Base-by-base conservation (phyloP, 1,284 basidiomycete genomes). In the Tetrapyrgos nigripes region DNA sequence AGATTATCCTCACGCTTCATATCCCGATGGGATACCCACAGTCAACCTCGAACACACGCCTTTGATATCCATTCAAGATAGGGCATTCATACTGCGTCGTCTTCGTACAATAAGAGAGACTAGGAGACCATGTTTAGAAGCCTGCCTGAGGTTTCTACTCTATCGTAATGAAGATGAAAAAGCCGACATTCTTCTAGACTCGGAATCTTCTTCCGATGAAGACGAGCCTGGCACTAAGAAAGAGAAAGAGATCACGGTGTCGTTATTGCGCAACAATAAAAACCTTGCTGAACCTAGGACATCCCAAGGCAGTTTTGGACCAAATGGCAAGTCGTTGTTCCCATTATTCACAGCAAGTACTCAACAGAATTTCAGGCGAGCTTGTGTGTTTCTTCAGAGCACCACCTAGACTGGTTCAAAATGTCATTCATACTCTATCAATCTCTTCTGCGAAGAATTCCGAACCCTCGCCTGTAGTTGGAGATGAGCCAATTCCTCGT, bases 21-120 rank as follows among this genome's bases (percentile, higher is more conserved):
- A 87, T 53, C 85, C 88, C 0, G 78, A 83, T 4, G 89, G 91
- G 17, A 86, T 84, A 0, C 94, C 94, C 0, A 82, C 82, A 2
- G 85, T 96, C 48, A 93, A 95, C 57, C 80, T 97, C 2, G 94
- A 97, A 67, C 85, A 88, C 26, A 94, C 86, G 62, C 89, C 92
- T 1, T 80, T 94, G 3, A 91, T 97, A 51, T 85, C 90, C 1
- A 83, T 89, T 48, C 87, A 87, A 66, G 87, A 85, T 49, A 85
- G 92, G 17, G 88, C 89, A 9, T 87, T 85, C 59, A 91, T 97
- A 63, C 81, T 94, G 6, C 84, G 88, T 46, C 86, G 87, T 9
- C 81, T 97, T 19, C 84, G 90, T 19, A 79, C 81, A 3, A 88
- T 96, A 50, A 82, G 91, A 46, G 85, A 91, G 63, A 77, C 79